Percentiles rank a stretch among this genome's conserved stretches.
Conservation (phyloP, 2,329 filamentous ascomycete species). For the Chrysosporium queenslandicum region DNA sequence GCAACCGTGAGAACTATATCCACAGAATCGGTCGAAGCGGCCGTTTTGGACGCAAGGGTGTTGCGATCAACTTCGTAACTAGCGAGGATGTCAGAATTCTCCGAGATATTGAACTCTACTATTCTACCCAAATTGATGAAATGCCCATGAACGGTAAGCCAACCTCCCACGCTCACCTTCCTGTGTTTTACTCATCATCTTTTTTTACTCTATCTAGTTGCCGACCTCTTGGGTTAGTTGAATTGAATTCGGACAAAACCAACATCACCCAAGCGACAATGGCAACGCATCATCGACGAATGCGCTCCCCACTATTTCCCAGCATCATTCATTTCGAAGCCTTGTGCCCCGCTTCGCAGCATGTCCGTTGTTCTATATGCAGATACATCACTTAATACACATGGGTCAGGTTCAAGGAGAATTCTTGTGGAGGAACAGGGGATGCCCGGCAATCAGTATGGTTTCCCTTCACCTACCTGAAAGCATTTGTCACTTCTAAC, state of each 20-base stretch:
- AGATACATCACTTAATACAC: neutral
- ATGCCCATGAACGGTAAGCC: slow-evolving; percentile 89
- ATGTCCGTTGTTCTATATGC: neutral
- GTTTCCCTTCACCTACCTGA: neutral
- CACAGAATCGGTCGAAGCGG: slow-evolving; percentile 94
- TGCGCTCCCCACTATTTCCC: neutral
- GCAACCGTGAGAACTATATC: slow-evolving; percentile 99
- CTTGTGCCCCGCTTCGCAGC: neutral
- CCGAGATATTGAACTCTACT: slow-evolving; percentile 93
- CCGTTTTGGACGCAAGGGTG: slow-evolving; percentile 93
- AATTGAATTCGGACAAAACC: neutral
- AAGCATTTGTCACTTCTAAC: neutral
- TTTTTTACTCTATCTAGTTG: slow-evolving; percentile 16
- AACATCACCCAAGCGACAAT: neutral
- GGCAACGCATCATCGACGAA: neutral
- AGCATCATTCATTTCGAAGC: neutral
- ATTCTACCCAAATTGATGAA: slow-evolving; percentile 94
- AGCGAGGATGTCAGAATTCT: slow-evolving; percentile 96
- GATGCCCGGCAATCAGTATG: slow-evolving; percentile 17
- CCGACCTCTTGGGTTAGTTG: slow-evolving; percentile 21
- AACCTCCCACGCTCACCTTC: neutral
- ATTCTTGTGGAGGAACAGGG: slow-evolving; percentile 18
- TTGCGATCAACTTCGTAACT: slow-evolving; percentile 98
- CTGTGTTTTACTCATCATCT: neutral
- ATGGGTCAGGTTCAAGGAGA: neutral